Percentiles rank a stretch among this genome's conserved stretches.
Conservation (phyloP, 495 filamentous ascomycete species). For the Corynascus novoguineensis region DNA sequence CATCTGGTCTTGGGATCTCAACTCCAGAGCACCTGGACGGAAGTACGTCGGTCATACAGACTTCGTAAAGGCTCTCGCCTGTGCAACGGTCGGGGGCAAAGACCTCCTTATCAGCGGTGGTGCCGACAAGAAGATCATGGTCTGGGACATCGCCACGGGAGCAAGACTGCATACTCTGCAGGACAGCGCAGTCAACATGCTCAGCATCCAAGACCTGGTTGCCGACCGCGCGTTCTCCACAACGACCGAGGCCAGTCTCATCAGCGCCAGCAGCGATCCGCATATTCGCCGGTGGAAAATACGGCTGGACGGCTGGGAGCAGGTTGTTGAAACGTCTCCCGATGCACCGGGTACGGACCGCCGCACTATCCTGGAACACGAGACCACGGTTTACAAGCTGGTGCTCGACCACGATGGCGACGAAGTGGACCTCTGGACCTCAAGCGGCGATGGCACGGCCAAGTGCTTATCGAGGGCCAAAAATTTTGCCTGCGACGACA, state of each 20-base stretch:
- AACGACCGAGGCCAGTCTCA: slow-evolving; percentile 50
- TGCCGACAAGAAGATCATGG: slow-evolving; percentile 76
- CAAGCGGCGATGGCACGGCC: slow-evolving; percentile 77
- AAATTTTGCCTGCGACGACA: slow-evolving; percentile 64
- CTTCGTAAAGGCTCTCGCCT: slow-evolving; percentile 77
- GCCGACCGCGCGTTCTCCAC: slow-evolving; percentile 58
- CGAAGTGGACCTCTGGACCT: slow-evolving; percentile 81
- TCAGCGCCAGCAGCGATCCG: slow-evolving; percentile 77
- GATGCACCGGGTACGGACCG: slow-evolving; percentile 38
- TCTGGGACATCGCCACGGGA: slow-evolving; percentile 69
- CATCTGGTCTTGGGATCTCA: slow-evolving; percentile 74
- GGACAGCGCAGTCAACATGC: slow-evolving; percentile 57
- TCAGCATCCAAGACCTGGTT: slow-evolving; percentile 68
- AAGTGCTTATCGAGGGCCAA: slow-evolving; percentile 64
- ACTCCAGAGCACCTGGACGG: slow-evolving; percentile 44
- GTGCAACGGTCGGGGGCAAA: slow-evolving; percentile 48
- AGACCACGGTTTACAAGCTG: slow-evolving; percentile 81
- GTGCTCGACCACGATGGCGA: slow-evolving; percentile 46
- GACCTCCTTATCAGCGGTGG: slow-evolving; percentile 77
- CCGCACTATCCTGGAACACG: slow-evolving; percentile 69
- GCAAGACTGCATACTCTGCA: slow-evolving; percentile 65
- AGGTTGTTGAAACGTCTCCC: slow-evolving; percentile 36
- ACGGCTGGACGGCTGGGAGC: slow-evolving; percentile 39
- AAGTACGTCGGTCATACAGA: slow-evolving; percentile 77
- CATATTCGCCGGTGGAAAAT: slow-evolving; percentile 74